phyloP scores from a whole-genome alignment of 352 stramenopile genomes.

The Pythium aphanidermatum region DNA sequence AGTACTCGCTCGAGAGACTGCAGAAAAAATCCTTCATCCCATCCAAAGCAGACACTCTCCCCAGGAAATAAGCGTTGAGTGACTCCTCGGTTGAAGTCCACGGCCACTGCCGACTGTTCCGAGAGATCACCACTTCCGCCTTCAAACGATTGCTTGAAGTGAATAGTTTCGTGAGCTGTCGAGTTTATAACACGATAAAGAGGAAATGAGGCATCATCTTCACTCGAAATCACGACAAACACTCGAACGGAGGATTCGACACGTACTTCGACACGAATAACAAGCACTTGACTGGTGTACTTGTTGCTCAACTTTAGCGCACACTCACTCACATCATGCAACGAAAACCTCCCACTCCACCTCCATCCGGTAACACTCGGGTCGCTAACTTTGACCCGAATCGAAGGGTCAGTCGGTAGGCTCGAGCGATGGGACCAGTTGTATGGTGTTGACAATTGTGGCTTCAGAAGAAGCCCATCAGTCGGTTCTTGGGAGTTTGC shows the following conservation, averaged over 20 bases:
- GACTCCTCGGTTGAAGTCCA: conserved; percentile 54
- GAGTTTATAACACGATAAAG: conserved; percentile 83
- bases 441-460: conserved; percentile 50
- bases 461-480: conserved; percentile 17
- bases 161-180: conserved; percentile 52
- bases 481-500: conserved; percentile 4
- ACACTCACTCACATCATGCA: conserved; percentile 81
- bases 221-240: conserved; percentile 65
- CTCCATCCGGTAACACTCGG: conserved; percentile 40
- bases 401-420: conserved; percentile 49
- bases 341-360: conserved; percentile 78
- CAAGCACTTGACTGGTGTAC: conserved; percentile 68
- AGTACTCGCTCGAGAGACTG: conserved; percentile 61
- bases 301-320: conserved; percentile 83
- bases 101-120: conserved; percentile 26
- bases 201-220: conserved; percentile 55
- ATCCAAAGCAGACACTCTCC: conserved; percentile 73
- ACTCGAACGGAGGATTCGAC: conserved; percentile 66
- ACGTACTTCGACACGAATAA: conserved; percentile 74
- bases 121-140: conserved; percentile 35
- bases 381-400: conserved; percentile 55
- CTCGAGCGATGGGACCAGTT: conserved; percentile 51
- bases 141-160: conserved; percentile 80
- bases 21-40: conserved; percentile 80
- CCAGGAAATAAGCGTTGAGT: conserved; percentile 62